Evolutionary conservation across 1,139 yeast genomes (phyloP), one percentile per base, ranked within the genome.

Genomic region (Yamadazyma dushanensis): DNA sequence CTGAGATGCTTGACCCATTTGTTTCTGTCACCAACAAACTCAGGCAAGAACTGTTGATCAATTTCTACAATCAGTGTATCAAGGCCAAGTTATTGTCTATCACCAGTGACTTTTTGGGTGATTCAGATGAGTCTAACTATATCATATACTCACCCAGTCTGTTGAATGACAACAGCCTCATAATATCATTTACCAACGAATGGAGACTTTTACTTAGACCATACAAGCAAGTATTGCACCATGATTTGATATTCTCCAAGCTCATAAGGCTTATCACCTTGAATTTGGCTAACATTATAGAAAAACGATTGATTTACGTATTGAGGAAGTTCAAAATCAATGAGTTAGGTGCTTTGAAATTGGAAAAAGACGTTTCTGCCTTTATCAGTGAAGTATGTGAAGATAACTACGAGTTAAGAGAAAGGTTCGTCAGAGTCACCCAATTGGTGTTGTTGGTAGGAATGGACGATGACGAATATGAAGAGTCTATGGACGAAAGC

Each of bases 381-480:
- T 72, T 90, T 26, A 85, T 92, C 34, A 74, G 78, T 36, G 83
- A 81, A 44, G 73, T 50, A 54, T 87, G 61, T 70, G 78, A 56
- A 55, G 80, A 57, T 63, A 68, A 80, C 49, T 92, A 88, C 57
- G 76, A 75, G 31, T 64, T 89, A 49, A 70, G 96, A 44, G 92
- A 87, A 42, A 77, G 78, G 51, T 92, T 90, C 54, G 73, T 84
- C 3, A 71, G 88, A 41, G 80, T 88, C 3, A 88, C 96, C 0
- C 97, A 90, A 57, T 72, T 90, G 31, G 84, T 88, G 8, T 75
- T 87, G 66, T 66, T 88, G 31, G 69, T 89, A 26, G 94, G 96
- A 2, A 73, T 88, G 66, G 96, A 88, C 48, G 92, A 85, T 42
- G 92, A 83, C 36, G 95, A 85, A 48, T 70, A 70, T 38, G 73